Evolutionary conservation across 2,329 filamentous ascomycete species (phyloP), one percentile per base, ranked within the genome.

Genomic region (Raffaelea albimanens): DNA sequence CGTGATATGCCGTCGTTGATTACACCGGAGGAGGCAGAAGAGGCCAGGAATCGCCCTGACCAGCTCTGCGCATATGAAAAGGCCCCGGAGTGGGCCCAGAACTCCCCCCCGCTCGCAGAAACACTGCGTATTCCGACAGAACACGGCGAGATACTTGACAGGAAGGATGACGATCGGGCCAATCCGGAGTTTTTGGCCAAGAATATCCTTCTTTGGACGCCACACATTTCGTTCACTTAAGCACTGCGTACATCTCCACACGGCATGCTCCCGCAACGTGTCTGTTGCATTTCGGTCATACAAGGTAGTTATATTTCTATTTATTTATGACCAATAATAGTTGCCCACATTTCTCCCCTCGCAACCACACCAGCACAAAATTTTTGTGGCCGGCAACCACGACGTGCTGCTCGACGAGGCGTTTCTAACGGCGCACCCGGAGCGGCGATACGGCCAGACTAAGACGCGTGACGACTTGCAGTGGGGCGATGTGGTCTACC

Each of bases 281-380:
- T n/a, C n/a, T n/a, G n/a, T n/a, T n/a, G n/a, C n/a, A n/a, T n/a
- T n/a, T n/a, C n/a, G n/a, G n/a, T n/a, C n/a, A n/a, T n/a, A n/a
- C n/a, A n/a, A n/a, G n/a, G n/a, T n/a, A n/a, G n/a, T n/a, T n/a
- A n/a, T n/a, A n/a, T n/a, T n/a, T n/a, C n/a, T n/a, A n/a, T n/a
- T n/a, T n/a, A n/a, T n/a, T n/a, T n/a, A n/a, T n/a, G n/a, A n/a
- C n/a, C n/a, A n/a, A n/a, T n/a, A n/a, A n/a, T n/a, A n/a, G n/a
- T n/a, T n/a, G n/a, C n/a, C n/a, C n/a, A n/a, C n/a, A n/a, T n/a
- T n/a, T n/a, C n/a, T n/a, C n/a, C n/a, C n/a, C n/a, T n/a, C n/a
- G 0, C 62, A 63, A 45, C 55, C 63, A 3, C 65, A 68, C 48
- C 46, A 47, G 7, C 49, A 64, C 55, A 68, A 68, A 51, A 55